Base-by-base conservation (phyloP, 1,284 basidiomycete genomes). In the Polyporus tsugae region DNA sequence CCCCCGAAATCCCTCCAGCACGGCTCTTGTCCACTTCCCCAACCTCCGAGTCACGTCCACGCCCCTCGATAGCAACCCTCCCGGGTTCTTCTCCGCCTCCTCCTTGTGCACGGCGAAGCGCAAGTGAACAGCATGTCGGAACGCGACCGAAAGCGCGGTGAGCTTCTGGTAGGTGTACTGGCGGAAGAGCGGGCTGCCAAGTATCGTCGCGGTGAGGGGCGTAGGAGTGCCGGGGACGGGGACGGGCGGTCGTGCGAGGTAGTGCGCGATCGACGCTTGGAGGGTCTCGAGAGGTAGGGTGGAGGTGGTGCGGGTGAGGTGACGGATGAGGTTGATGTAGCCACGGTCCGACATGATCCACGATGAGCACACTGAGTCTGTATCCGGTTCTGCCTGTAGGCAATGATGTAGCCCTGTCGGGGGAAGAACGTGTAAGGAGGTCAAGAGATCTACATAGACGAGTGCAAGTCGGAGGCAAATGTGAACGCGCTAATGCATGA, bases 1-100 rank as follows among this genome's bases (percentile, higher is more conserved):
- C 2, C 91, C 90, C 69, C 87, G 84, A 49, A 91, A 77, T 2
- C 92, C 92, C 61, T 83, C 85, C 61, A 91, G 75, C 1, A 91
- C 80, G n/a, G 82, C 83, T n/a, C 76, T 72, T 0, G 83, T 78
- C 91, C 92, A 94, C 65, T 82, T 79, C 5, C 77, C 79, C 64
- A 89, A 67, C 49, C 83, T 80, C 22, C 80, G 73, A 11, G 80
- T 77, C 42, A 83, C 69, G 58, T 83, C 81, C 60, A 83, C 70
- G 49, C 83, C 82, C 17, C 81, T 79, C 15, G 83, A 78, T 66
- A 92, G 87, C 10, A 91, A 62, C 5, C 68, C 42, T 6, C 39
- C 68, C 6, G 69, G 62, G 38, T 42, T 7, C 19, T 75, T 69
- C 33, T 70, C 70, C 22, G 77, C 74, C 38, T 83, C 82, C 4